Evolutionary conservation across 2,329 filamentous ascomycete species (phyloP).

Genomic region (Colletotrichum sublineola): DNA sequence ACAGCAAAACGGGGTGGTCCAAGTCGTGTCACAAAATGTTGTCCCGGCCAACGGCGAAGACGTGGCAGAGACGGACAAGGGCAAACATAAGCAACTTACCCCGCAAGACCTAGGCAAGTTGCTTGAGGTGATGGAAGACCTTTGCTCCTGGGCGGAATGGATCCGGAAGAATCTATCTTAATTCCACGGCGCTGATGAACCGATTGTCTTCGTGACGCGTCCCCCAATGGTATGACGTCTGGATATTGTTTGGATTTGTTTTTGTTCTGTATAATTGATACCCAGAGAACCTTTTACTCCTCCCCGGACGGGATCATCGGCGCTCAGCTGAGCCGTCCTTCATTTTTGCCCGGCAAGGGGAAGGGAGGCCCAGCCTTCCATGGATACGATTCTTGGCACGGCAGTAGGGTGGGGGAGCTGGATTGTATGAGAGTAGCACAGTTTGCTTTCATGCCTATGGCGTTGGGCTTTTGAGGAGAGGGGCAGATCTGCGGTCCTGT

Average conservation of each 20-base stretch:
- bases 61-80: constrained; percentile 43
- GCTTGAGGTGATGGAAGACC: constrained; percentile 64
- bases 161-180: constrained; percentile 53
- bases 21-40: constrained; percentile 71
- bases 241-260: constrained; percentile 7
- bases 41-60: constrained; percentile 47
- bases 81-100: constrained; percentile 53
- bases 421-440: background rate
- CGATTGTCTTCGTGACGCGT: too few relatives aligned
- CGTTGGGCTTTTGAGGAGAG: constrained; percentile 18
- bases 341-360: background rate
- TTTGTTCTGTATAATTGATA: constrained; percentile 41
- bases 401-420: background rate
- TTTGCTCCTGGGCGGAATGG: constrained; percentile 68
- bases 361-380: background rate
- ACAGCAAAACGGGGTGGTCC: constrained; percentile 69
- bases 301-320: background rate
- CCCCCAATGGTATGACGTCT: background rate
- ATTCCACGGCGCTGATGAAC: background rate
- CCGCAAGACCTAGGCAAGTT: constrained; percentile 59
- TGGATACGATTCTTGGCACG: background rate
- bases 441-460: background rate
- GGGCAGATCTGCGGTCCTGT: background rate
- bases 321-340: background rate
- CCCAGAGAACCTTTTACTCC: constrained; percentile 20